A percentile compares a stretch with the other conserved stretches of the same genome.
These are phyloP conservation scores for Cyberlindnera euphorbiiphila DNA, from an alignment of 805 yeast genomes.

Conservation along the genomic window DNA sequence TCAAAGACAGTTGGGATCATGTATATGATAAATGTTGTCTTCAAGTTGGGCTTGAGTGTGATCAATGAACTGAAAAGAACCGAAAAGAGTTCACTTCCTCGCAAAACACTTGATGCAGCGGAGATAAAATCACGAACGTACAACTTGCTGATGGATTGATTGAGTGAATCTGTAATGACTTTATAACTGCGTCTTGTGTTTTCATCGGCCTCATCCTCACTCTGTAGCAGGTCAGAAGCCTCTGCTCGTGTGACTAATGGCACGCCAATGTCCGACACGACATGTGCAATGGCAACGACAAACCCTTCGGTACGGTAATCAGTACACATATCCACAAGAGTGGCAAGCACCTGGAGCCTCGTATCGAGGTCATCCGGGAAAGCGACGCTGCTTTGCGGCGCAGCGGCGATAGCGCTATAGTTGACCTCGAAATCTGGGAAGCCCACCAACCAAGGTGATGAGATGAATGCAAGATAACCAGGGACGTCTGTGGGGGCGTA, in stretches of 20 bases:
- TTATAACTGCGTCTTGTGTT: background rate
- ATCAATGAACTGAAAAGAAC: slow-evolving; percentile 33
- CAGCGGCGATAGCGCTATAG: slow-evolving; percentile 5
- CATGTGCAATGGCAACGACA: slow-evolving; percentile 4
- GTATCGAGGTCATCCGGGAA: slow-evolving; percentile 3
- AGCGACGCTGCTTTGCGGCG: background rate
- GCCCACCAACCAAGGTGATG: slow-evolving; percentile 9
- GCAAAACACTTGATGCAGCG: slow-evolving; percentile 17
- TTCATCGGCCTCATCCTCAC: slow-evolving; percentile 4
- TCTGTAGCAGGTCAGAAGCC: too few relatives aligned
- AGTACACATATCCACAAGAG: slow-evolving; percentile 4
- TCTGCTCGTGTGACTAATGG: slow-evolving; percentile 12
- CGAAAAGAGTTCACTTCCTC: slow-evolving; percentile 23
- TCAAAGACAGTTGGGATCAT: slow-evolving; percentile 38
- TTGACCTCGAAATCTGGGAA: slow-evolving; percentile 7
- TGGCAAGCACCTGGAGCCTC: slow-evolving; percentile 6
- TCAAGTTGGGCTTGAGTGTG: slow-evolving; percentile 35
- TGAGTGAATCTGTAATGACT: slow-evolving; percentile 13
- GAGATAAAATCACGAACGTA: slow-evolving; percentile 27
- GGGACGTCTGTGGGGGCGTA: slow-evolving; percentile 4
- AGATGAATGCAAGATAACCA: slow-evolving; percentile 10
- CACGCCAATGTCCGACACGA: slow-evolving; percentile 10
- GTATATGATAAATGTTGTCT: slow-evolving; percentile 38
- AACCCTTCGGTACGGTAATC: background rate
- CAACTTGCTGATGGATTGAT: slow-evolving; percentile 13